Percentiles rank a stretch among this genome's conserved stretches.
phyloP scores from a whole-genome alignment of 2,329 filamentous ascomycete genomes.

The Alternaria burnsii region DNA sequence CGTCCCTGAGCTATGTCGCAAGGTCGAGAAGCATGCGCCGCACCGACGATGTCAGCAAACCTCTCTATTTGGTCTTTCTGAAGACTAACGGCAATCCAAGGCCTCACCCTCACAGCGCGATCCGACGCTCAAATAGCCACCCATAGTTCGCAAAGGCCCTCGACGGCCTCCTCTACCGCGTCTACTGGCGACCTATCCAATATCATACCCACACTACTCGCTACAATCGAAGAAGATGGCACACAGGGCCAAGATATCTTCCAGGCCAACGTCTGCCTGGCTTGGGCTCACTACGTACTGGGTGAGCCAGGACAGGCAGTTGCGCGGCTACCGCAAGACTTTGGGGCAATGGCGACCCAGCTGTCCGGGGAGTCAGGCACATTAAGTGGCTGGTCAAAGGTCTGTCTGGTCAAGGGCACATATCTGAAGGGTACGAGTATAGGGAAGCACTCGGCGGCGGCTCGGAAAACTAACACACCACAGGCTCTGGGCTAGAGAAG shows the following conservation, averaged over 20 bases:
- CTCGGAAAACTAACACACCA: conserved; percentile 14
- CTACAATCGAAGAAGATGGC: conserved; percentile 51
- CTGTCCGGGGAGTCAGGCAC: conserved; percentile 44
- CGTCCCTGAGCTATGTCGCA: conserved; percentile 87
- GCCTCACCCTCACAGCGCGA: conserved; percentile 58
- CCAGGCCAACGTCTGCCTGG: conserved; percentile 83
- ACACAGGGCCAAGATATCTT: conserved; percentile 65
- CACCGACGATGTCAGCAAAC: conserved; percentile 76
- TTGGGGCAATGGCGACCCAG: conserved; percentile 52
- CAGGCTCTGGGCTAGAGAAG: conserved; percentile 58
- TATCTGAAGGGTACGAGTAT: conserved; percentile 73
- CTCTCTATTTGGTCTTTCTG: conserved; percentile 11
- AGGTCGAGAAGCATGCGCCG: conserved; percentile 92
- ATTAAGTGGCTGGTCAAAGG: conserved; percentile 78
- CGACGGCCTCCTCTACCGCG: conserved; percentile 52
- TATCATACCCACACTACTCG: conserved; percentile 52
- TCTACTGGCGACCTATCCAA: conserved; percentile 41
- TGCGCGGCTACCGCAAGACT: conserved; percentile 68
- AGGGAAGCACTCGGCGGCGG: neutral
- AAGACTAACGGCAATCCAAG: conserved; percentile 41
- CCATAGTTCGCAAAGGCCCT: conserved; percentile 53
- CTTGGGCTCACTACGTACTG: conserved; percentile 83
- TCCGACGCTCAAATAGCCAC: conserved; percentile 57
- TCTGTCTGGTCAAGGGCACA: conserved; percentile 80
- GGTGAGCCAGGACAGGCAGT: conserved; percentile 72